These are phyloP conservation scores for Cubamyces lactineus DNA, from an alignment of 768 basidiomycete genomes.

Conservation along the genomic window DNA sequence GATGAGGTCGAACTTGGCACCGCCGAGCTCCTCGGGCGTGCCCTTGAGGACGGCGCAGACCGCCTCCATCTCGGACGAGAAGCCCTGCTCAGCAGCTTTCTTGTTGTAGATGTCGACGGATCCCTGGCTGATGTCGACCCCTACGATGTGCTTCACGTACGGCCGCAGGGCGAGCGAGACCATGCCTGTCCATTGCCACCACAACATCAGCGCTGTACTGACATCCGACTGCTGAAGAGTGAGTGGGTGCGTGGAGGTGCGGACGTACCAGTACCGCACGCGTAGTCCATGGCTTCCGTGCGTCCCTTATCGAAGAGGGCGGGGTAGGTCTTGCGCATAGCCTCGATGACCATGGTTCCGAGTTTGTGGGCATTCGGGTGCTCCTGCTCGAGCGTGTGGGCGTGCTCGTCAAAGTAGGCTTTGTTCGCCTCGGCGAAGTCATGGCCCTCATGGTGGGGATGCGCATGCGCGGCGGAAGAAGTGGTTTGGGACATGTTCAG, in stretches of 20 bases:
- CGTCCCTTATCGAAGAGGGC: conserved; percentile 51
- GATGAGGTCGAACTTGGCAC: conserved; percentile 66
- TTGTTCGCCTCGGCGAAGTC: conserved; percentile 22
- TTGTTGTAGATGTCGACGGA: conserved; percentile 71
- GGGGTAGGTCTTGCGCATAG: conserved; percentile 35
- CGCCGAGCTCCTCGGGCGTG: conserved; percentile 52
- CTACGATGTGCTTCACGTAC: conserved; percentile 64
- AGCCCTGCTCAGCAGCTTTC: conserved; percentile 60
- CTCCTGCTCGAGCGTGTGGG: conserved; percentile 19
- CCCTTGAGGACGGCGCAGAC: conserved; percentile 55
- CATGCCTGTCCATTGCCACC: conserved; percentile 46
- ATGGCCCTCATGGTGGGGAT: conserved; percentile 3
- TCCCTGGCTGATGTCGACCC: conserved; percentile 74
- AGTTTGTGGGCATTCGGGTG: conserved; percentile 18
- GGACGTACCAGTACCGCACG: conserved; percentile 67
- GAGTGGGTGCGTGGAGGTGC: neutral
- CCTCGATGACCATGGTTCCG: conserved; percentile 31
- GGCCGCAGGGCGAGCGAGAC: conserved; percentile 64
- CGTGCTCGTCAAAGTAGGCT: conserved; percentile 23
- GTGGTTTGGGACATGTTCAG: neutral
- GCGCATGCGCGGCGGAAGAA: neutral
- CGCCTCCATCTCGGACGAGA: conserved; percentile 65
- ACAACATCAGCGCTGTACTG: neutral
- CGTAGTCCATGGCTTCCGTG: conserved; percentile 71
- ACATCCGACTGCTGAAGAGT: neutral